Evolutionary conservation across 305 asterid species (phyloP).

Genomic region (Plantago coronopus): DNA sequence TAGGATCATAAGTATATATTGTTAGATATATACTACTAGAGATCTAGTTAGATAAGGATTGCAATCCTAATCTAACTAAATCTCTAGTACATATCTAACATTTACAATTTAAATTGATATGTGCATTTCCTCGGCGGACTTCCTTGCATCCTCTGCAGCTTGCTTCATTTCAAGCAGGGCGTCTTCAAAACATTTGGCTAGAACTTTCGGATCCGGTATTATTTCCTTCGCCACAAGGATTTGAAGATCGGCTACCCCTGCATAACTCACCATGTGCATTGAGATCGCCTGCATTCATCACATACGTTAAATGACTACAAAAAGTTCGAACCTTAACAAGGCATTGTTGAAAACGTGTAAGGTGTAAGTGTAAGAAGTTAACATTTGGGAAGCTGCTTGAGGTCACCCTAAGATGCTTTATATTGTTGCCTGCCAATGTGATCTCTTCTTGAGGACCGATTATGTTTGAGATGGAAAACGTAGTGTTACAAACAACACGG

Average conservation of each 20-base stretch:
- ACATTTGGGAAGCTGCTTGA: slow-evolving; percentile 66
- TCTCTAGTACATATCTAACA: too few species aligned
- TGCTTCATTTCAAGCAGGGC: neutral
- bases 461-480: slow-evolving; percentile 45
- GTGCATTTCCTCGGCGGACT: too few species aligned
- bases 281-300: neutral
- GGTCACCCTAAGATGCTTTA: slow-evolving; percentile 30
- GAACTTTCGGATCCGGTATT: neutral
- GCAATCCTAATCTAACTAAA: too few species aligned
- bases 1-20: too few species aligned
- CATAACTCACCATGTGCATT: slow-evolving; percentile 3
- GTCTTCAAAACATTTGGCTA: neutral
- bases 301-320: neutral
- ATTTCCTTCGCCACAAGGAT: neutral
- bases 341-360: neutral
- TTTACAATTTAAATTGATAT: too few species aligned
- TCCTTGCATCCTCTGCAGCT: neutral
- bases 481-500: slow-evolving; percentile 43
- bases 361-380: neutral
- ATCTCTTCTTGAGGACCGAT: slow-evolving; percentile 49
- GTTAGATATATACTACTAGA: too few species aligned
- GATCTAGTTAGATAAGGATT: too few species aligned
- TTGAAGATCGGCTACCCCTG: neutral
- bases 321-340: neutral
- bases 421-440: slow-evolving; percentile 30